Evolutionary conservation across 495 filamentous ascomycete species (phyloP).

Genomic region (Penicillium malachiteum): DNA sequence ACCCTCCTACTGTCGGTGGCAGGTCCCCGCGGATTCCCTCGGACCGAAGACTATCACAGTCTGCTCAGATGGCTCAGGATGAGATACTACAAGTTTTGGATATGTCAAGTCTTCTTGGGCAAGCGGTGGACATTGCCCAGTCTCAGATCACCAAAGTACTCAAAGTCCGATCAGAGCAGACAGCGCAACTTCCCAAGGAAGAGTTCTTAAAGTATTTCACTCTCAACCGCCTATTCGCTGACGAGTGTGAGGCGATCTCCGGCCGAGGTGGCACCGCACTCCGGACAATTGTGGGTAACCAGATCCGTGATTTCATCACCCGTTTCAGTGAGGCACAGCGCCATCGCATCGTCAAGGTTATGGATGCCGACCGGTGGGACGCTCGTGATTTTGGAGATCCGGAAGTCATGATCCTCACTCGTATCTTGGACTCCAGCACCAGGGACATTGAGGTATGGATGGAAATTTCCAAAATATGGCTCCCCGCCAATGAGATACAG

Average conservation of each 20-base stretch:
- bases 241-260: constrained; percentile 95
- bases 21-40: constrained; percentile 52
- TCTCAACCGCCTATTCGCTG: constrained; percentile 89
- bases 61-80: constrained; percentile 56
- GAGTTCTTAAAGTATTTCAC: constrained; percentile 89
- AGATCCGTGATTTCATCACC: constrained; percentile 86
- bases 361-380: constrained; percentile 91
- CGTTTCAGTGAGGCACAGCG: constrained; percentile 72
- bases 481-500: constrained; percentile 37
- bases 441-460: constrained; percentile 75
- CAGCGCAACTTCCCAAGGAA: constrained; percentile 65
- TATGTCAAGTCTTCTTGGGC: constrained; percentile 89
- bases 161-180: constrained; percentile 87
- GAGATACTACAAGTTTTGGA: constrained; percentile 84
- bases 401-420: constrained; percentile 60
- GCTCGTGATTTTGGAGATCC: constrained; percentile 77
- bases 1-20: constrained; percentile 23
- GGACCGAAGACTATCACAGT: constrained; percentile 21
- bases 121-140: constrained; percentile 90
- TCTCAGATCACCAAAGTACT: constrained; percentile 89
- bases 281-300: constrained; percentile 84
- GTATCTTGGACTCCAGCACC: constrained; percentile 76
- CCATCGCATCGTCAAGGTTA: constrained; percentile 73
- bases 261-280: constrained; percentile 80
- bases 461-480: constrained; percentile 70